Base-by-base conservation (phyloP, 2,329 filamentous ascomycete genomes). In the Bertia moriformis region DNA sequence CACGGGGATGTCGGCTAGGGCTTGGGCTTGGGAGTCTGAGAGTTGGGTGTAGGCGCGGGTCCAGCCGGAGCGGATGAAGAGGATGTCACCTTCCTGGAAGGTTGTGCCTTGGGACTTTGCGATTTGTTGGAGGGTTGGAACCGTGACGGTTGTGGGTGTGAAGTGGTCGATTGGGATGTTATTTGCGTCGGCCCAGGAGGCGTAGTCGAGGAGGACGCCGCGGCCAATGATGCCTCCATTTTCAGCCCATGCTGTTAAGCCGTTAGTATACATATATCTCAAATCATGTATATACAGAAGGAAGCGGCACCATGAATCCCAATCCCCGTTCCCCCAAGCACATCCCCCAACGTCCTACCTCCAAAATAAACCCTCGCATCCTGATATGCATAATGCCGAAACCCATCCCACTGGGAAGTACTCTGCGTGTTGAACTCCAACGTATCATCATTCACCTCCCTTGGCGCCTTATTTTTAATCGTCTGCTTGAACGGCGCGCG, bases 11-110 rank as follows among this genome's bases (percentile, higher is more conserved):
- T 52, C 49, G 3, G 55, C 53, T 1, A 65, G 47, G 4, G 58
- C 46, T 1, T 48, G 50, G 17, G 62, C 56, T 39, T 66, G 54
- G 4, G 57, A 56, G 0, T 48, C 44, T 1, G 56, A 46, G 2
- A 62, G 50, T 4, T 49, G 48, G 4, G 61, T 51, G 48, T 69
- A 65, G 3, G 53, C 62, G 14, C 59, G 53, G 0, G 61, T 61
- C 54, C 66, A 73, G 5, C 71, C 71, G 0, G 64, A 64, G 18
- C 71, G 63, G 33, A 76, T 58, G 44, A 78, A 61, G 32, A 78
- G 57, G 19, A 78, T 69, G 42, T 78, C 73, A 13, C 73, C 72
- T 3, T 50, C 49, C 4, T 53, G 55, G 32, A 71, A 60, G 1
- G 53, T 50, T 0, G 61, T 59, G 15, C 58, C 56, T 45, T 71